Percentiles rank a stretch among this genome's conserved stretches.
Evolutionary conservation across 495 filamentous ascomycete species (phyloP).

Genomic region (Zalerion maritima): DNA sequence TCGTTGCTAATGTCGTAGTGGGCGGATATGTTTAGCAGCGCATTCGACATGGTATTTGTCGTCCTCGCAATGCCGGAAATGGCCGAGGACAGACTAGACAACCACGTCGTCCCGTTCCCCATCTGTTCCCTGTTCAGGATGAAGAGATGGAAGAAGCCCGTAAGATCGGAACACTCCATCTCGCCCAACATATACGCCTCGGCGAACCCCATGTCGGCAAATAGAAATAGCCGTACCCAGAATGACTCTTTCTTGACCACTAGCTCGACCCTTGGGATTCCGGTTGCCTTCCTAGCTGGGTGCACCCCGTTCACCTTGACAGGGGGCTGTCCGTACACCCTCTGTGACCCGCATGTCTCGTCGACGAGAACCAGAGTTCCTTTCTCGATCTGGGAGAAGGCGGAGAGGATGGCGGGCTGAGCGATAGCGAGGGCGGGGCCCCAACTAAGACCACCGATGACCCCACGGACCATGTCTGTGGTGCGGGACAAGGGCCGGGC

Average conservation of each 20-base stretch:
- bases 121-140: constrained; percentile 44
- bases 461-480: constrained; percentile 18
- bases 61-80: constrained; percentile 37
- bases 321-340: constrained; percentile 17
- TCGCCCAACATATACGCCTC: constrained; percentile 60
- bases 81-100: constrained; percentile 39
- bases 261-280: constrained; percentile 26
- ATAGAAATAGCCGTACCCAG: constrained; percentile 49
- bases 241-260: constrained; percentile 44
- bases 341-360: constrained; percentile 15
- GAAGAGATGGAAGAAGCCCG: constrained; percentile 53
- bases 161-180: constrained; percentile 45
- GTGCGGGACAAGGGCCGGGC: constrained; percentile 13
- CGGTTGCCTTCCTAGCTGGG: constrained; percentile 9
- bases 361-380: constrained; percentile 29
- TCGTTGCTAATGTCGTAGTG: constrained; percentile 66
- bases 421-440: constrained; percentile 24
- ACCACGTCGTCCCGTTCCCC: constrained; percentile 40
- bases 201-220: constrained; percentile 61
- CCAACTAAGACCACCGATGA: constrained; percentile 23
- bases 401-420: constrained; percentile 21
- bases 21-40: constrained; percentile 49
- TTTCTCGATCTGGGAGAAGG: constrained; percentile 25
- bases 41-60: constrained; percentile 49
- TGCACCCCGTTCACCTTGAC: constrained; percentile 13